These are phyloP conservation scores for Suhomyces coccinellae DNA, from an alignment of 1,139 yeast species.

Conservation along the genomic window DNA sequence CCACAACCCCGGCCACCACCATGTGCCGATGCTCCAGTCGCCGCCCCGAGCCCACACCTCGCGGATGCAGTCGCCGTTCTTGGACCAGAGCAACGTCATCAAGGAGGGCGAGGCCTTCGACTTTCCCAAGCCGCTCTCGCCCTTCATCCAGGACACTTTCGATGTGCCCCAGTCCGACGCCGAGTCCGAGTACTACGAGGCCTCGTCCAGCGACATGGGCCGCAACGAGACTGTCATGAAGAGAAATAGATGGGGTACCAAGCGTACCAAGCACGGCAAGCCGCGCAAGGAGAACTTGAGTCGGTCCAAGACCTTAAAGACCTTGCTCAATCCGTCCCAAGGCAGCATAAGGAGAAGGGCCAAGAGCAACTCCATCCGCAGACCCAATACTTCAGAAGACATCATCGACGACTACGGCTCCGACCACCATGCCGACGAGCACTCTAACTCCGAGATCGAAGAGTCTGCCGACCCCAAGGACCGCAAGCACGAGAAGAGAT, in stretches of 20 bases:
- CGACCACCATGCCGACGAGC: constrained; percentile 19
- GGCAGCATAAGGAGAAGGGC: constrained; percentile 9
- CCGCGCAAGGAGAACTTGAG: constrained; percentile 50
- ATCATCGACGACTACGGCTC: constrained; percentile 28
- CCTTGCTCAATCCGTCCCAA: constrained; percentile 24
- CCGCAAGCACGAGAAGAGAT: constrained; percentile 46
- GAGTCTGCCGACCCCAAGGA: constrained; percentile 41
- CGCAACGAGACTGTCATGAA: constrained; percentile 46
- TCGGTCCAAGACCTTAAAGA: constrained; percentile 48
- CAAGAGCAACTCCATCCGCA: constrained; percentile 18
- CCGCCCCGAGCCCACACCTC: constrained; percentile 3
- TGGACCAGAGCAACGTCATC: constrained; percentile 22
- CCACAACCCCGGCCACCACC: constrained; percentile 1
- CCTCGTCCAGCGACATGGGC: constrained; percentile 4
- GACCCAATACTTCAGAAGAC: constrained; percentile 27
- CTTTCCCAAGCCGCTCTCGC: constrained; percentile 22
- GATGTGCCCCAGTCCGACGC: constrained; percentile 11
- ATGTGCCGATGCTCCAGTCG: constrained; percentile 1
- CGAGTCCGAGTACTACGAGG: constrained; percentile 11
- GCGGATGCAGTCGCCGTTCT: constrained; percentile 26
- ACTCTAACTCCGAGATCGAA: constrained; percentile 22
- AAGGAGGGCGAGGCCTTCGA: constrained; percentile 25
- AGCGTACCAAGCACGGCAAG: constrained; percentile 71
- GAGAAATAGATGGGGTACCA: constrained; percentile 90
- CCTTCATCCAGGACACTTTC: constrained; percentile 19